Percentiles rank a stretch among this genome's conserved stretches.
phyloP scores from a whole-genome alignment of 2,329 filamentous ascomycete genomes.

The Phoma sp. region DNA sequence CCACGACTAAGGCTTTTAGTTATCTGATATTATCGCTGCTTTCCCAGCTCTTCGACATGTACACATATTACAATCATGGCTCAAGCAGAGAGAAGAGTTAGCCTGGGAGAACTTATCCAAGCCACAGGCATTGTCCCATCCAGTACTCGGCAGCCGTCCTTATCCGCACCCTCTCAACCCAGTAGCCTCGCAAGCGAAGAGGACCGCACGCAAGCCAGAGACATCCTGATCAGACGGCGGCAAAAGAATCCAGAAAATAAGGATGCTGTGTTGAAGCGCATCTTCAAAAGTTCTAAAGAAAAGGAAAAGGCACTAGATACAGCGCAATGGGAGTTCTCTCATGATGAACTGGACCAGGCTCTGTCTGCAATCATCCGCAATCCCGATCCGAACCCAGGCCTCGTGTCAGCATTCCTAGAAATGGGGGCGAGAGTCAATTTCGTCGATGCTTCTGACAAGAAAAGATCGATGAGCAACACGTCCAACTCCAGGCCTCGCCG shows the following conservation, averaged over 20 bases:
- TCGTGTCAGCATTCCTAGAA: conserved; percentile 43
- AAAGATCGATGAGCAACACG: conserved; percentile 29
- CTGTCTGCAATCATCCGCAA: conserved; percentile 42
- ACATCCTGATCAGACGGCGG: conserved; percentile 41
- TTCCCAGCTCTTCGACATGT: conserved; percentile 14
- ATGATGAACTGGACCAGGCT: conserved; percentile 45
- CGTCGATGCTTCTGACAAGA: conserved; percentile 27
- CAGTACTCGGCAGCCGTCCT: conserved; percentile 37
- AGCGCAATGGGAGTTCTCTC: conserved; percentile 38
- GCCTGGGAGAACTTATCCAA: conserved; percentile 38
- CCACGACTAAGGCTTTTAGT: conserved; percentile 4
- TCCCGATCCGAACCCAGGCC: conserved; percentile 36
- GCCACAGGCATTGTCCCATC: conserved; percentile 37
- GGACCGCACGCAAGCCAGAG: conserved; percentile 39
- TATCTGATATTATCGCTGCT: conserved; percentile 8
- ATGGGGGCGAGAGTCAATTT: conserved; percentile 46
- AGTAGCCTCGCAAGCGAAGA: conserved; percentile 39
- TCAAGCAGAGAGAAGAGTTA: conserved; percentile 28
- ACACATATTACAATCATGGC: conserved; percentile 26
- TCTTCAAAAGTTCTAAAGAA: conserved; percentile 46
- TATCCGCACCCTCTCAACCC: conserved; percentile 42
- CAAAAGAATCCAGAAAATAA: conserved; percentile 38
- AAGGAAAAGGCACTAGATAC: conserved; percentile 40
- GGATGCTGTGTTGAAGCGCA: conserved; percentile 42
- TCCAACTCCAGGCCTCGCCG: conserved; percentile 32